Base-by-base conservation (phyloP, 2,329 filamentous ascomycete genomes). In the Septoria petroselini region DNA sequence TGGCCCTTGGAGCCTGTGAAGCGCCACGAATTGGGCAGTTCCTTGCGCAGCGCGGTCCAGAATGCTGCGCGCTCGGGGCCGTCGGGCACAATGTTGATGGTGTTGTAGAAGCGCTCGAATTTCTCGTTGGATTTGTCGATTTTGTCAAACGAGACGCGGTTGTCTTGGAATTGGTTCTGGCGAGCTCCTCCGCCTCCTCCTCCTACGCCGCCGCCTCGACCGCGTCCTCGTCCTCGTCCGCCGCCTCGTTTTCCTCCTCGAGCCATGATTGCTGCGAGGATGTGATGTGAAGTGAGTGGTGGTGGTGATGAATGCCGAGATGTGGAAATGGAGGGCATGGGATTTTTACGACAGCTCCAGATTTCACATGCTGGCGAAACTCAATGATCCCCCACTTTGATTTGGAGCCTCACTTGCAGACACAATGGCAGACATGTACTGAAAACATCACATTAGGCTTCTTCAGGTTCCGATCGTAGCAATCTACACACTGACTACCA, bases 1-100 rank as follows among this genome's bases (percentile, higher is more conserved):
- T 98, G 91, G 55, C 88, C 88, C 77, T 91, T 94, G 39, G 90
- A 96, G 30, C 93, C 93, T 53, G 90, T 94, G 73, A 98, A 98
- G 54, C 93, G 84, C 76, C 97, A 98, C 71, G 91, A 96, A 74
- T 96, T 97, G 48, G 93, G 93, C 42, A 98, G 76, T 67, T 97
- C 91, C 57, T 85, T 82, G 64, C 83, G 82, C 68, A 97, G 75
- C 0, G 86, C 82, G 30, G 80, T 79, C 93, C 93, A 98, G 71
- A 96, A 97, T 7, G 80, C 77, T 49, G 82, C 76, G 63, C 81
- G 83, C 72, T 97, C 91, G 38, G 84, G 82, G 3, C 62, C 65
- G 41, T 90, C 86, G 0, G 86, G 78, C 6, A 97, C 74, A 52
- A 90, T 80, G 4, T 87, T 78, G 23, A 91, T 77, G 55, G 79